Base-by-base conservation (phyloP, 148 eudicot genomes). In the Euryodendron excelsum region DNA sequence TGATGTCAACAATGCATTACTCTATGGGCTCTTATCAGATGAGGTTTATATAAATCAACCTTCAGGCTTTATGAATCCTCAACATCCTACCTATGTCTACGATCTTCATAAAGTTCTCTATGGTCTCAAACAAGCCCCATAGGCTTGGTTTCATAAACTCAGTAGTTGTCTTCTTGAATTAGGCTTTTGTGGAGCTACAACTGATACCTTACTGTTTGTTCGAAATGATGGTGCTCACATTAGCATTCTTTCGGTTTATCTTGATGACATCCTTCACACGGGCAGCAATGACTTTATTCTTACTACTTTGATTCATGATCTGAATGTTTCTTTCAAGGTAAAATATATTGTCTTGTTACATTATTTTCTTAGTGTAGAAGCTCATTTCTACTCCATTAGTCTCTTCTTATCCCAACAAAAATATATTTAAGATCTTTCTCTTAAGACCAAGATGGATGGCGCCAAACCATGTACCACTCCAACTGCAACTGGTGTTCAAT, bases 311-410 rank as follows among this genome's bases (percentile, higher is more conserved):
- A 1, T 47, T 1, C 5, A 21, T 9, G 2, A 5, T 17, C 41
- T 61, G 18, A 13, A 44, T 18, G 4, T 25, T 15, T 18, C 2
- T 15, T 17, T 62, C 27, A 14, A 23, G 1, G 48, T 41, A 14
- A 71, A 71, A 17, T 34, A 61, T 11, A 14, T 76, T 0, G 79
- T 71, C 12, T 1, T 0, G 5, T 17, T 76, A 0, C 55, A 62
- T 48, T 76, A 76, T 39, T 76, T 76, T 47, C 25, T 76, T 3
- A 60, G 71, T 3, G 17, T 76, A 1, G 39, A 76, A 30, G 60
- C n/a, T n/a, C n/a, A n/a, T n/a, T n/a, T n/a, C n/a, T n/a, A n/a
- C n/a, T n/a, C n/a, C n/a, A n/a, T n/a, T n/a, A n/a, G n/a, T n/a
- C n/a, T n/a, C n/a, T n/a, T n/a, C n/a, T n/a, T n/a, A n/a, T n/a